Base-by-base conservation (phyloP, 257 asterid genomes). In the Solanum tarapatanum region DNA sequence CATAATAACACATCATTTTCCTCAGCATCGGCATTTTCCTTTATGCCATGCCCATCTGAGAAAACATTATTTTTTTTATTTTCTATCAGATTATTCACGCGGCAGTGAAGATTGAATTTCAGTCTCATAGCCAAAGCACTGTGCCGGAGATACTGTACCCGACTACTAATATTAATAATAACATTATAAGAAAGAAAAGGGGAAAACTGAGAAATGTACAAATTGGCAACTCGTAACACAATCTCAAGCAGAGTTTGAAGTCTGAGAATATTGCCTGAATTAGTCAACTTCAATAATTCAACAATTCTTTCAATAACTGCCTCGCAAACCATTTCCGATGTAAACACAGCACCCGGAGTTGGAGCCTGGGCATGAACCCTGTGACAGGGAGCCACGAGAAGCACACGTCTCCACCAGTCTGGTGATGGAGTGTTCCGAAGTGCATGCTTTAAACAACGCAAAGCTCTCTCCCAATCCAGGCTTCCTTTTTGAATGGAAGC, bases 401-500 rank as follows among this genome's bases (percentile, higher is more conserved):
- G 94, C 87, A 97, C 99, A 73, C 99, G 98, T 84, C 95, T 96
- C 99, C 99, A 97, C 99, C 99, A 97, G 90, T 97, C 99, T 4
- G 98, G 99, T 48, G 99, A 97, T 91, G 99, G 99, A 87, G 97
- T 93, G 90, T 93, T 95, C 87, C 99, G 98, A 87, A 97, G 94
- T 87, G 99, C 98, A 92, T 97, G 99, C 90, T 98, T 94, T 90
- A 97, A 90, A 86, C 98, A 95, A 90, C 99, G 94, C 86, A 97
- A 90, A 87, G 99, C 99, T 90, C 99, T 89, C 91, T 97, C 99
- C 99, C 99, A 97, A 90, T 97, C 99, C 87, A 96, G 93, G 91
- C 97, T 95, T 90, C 98, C 99, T 93, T 94, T 94, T 92, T 91
- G 99, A 88, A 97, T 95, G 89, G 98, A 93, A 87, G 96, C 91